Evolutionary conservation across 2,329 filamentous ascomycete species (phyloP).

Genomic region (Arthrobotrys musiformis): DNA sequence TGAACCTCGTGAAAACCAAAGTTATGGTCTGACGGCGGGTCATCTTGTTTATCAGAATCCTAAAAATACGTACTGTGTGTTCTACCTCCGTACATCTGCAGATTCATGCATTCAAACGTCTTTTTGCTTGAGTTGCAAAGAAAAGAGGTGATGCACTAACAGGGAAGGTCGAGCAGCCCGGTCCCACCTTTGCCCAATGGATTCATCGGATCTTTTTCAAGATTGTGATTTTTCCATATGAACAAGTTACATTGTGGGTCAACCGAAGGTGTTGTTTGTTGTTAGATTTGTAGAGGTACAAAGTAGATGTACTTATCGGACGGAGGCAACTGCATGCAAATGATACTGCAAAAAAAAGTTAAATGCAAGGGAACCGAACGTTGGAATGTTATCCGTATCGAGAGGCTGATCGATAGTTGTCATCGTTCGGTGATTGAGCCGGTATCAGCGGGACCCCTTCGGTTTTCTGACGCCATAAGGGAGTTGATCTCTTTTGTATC

Average conservation of each 20-base stretch:
- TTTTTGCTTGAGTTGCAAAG: conserved; percentile 29
- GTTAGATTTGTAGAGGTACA: conserved; percentile 34
- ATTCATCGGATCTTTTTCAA: conserved; percentile 46
- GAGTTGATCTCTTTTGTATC: conserved; percentile 18
- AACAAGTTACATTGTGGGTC: background rate
- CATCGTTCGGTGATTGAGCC: background rate
- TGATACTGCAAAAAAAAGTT: conserved; percentile 19
- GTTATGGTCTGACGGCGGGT: conserved; percentile 18
- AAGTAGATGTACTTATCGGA: background rate
- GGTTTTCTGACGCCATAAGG: conserved; percentile 41
- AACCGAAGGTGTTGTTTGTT: background rate
- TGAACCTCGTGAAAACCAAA: conserved; percentile 1
- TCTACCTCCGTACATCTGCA: conserved; percentile 22
- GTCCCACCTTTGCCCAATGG: conserved; percentile 37
- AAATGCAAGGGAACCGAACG: conserved; percentile 20
- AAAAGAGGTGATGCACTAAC: conserved; percentile 35
- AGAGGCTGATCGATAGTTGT: conserved; percentile 11
- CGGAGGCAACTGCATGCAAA: conserved; percentile 32
- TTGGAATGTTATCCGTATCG: conserved; percentile 41
- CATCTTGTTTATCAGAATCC: conserved; percentile 16
- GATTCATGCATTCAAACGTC: conserved; percentile 49
- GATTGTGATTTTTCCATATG: conserved; percentile 8
- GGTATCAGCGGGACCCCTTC: conserved; percentile 13
- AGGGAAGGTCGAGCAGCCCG: conserved; percentile 49
- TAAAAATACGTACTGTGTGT: conserved; percentile 42